These are phyloP conservation scores for Suhomyces sp. DNA, from an alignment of 805 yeast genomes.

Conservation along the genomic window DNA sequence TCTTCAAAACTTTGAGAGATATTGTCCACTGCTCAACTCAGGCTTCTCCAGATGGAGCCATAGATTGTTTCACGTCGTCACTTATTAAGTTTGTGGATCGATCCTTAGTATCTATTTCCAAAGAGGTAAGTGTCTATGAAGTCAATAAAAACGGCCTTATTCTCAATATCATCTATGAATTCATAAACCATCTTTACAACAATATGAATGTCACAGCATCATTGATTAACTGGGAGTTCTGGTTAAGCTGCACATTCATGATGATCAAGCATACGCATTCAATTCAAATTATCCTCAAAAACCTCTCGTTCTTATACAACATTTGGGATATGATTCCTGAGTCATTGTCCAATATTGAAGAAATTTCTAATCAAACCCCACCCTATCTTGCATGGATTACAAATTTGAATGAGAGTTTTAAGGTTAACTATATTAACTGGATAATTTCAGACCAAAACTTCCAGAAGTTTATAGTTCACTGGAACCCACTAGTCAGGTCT, in stretches of 20 bases:
- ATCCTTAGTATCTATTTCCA: conserved; percentile 35
- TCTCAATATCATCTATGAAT: conserved; percentile 40
- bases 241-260: conserved; percentile 59
- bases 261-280: conserved; percentile 61
- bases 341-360: conserved; percentile 13
- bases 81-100: conserved; percentile 27
- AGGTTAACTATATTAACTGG: conserved; percentile 53
- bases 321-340: conserved; percentile 69
- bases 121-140: conserved; percentile 35
- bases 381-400: conserved; percentile 36
- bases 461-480: conserved; percentile 64
- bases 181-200: conserved; percentile 30
- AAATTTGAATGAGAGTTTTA: conserved; percentile 37
- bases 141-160: conserved; percentile 36
- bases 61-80: conserved; percentile 20
- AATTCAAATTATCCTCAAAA: conserved; percentile 58
- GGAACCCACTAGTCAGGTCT: conserved; percentile 74
- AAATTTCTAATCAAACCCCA: conserved; percentile 4
- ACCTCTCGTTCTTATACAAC: conserved; percentile 65
- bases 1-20: conserved; percentile 39
- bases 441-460: conserved; percentile 50
- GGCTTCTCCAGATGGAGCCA: conserved; percentile 11
- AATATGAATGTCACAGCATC: conserved; percentile 14
- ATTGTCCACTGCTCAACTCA: conserved; percentile 19
- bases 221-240: conserved; percentile 69